Conservation (phyloP, 192 early-diverging fungal species). For the Paraglomus brasilianum region DNA sequence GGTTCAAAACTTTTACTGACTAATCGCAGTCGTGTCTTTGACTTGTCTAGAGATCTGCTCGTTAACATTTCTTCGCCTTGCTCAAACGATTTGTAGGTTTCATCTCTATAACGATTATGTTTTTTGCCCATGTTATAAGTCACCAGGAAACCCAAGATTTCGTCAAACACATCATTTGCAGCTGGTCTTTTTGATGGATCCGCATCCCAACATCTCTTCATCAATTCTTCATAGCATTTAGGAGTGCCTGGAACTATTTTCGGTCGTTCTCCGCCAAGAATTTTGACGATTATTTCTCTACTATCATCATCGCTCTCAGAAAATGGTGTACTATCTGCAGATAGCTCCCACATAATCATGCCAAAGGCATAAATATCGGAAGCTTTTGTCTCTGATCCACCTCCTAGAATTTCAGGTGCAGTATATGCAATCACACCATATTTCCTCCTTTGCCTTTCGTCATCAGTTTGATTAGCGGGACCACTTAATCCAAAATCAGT, state of each 20-base stretch:
- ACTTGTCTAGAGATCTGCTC: no score
- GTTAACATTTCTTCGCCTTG: no score
- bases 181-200: slow-evolving; percentile 34
- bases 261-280: slow-evolving; percentile 37
- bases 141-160: no score
- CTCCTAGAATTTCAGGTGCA: slow-evolving; percentile 38
- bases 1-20: no score
- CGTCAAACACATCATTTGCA: neutral
- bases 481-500: slow-evolving; percentile 37
- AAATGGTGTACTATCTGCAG: slow-evolving; percentile 42
- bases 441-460: neutral
- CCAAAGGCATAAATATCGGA: slow-evolving; percentile 45
- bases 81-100: no score
- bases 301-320: slow-evolving; percentile 30
- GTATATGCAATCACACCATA: slow-evolving; percentile 43
- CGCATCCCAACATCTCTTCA: slow-evolving; percentile 44
- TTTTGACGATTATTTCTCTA: slow-evolving; percentile 30
- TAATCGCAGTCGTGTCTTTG: no score
- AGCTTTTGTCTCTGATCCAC: neutral
- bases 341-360: slow-evolving; percentile 49
- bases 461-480: slow-evolving; percentile 25
- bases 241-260: slow-evolving; percentile 43
- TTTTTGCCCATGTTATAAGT: no score
- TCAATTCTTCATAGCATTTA: slow-evolving; percentile 39
- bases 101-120: no score